Conservation (phyloP, 1,284 basidiomycete species). For the Fomitopsis betulina region DNA sequence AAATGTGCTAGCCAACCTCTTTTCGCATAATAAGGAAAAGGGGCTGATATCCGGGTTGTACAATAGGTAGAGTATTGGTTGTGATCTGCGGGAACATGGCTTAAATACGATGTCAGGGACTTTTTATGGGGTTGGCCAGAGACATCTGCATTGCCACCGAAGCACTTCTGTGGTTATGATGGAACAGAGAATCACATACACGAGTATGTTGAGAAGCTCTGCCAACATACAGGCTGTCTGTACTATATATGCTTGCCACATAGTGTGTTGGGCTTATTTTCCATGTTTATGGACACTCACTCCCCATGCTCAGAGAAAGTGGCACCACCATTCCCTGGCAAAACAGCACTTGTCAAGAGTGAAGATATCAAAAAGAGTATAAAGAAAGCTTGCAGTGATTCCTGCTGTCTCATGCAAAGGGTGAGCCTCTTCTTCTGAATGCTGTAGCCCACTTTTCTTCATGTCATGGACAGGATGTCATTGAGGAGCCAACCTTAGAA, state of each 20-base stretch:
- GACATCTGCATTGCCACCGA: neutral
- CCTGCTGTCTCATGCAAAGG: slow-evolving; percentile 6
- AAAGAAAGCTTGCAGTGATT: slow-evolving; percentile 5
- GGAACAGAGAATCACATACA: slow-evolving; percentile 3
- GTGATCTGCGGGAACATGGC: too few species aligned
- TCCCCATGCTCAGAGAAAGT: neutral
- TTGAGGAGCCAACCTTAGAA: neutral
- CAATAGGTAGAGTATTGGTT: too few species aligned
- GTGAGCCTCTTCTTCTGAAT: neutral
- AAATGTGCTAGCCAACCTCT: too few species aligned
- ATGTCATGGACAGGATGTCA: slow-evolving; percentile 6
- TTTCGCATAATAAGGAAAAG: too few species aligned
- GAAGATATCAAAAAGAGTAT: neutral
- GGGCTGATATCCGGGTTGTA: too few species aligned
- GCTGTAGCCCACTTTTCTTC: neutral
- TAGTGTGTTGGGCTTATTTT: slow-evolving; percentile 12
- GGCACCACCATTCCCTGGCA: neutral
- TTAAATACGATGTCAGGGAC: too few species aligned
- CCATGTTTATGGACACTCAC: neutral
- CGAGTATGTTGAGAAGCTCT: slow-evolving; percentile 21
- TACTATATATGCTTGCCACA: slow-evolving; percentile 17
- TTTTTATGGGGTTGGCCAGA: slow-evolving; percentile 4
- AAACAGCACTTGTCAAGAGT: neutral
- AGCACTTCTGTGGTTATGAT: neutral
- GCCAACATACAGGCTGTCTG: slow-evolving; percentile 25